These are phyloP conservation scores for Malassezia brasiliensis DNA, from an alignment of 1,284 basidiomycete species.

Conservation along the genomic window DNA sequence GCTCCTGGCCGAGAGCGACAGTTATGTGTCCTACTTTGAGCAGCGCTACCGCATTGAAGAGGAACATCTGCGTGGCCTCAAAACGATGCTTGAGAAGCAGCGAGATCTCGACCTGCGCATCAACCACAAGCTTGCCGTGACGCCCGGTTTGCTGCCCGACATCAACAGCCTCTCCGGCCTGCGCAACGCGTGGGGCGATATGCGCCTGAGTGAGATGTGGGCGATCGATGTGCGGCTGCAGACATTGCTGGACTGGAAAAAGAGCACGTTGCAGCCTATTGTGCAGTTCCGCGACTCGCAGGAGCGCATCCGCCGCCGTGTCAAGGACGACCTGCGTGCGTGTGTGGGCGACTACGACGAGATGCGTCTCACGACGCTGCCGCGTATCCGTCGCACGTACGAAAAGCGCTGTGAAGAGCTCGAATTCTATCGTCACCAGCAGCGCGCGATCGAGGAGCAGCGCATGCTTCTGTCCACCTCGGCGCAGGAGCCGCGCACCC, in stretches of 20 bases:
- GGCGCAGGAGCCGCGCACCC: not conserved
- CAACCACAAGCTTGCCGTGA: conserved; percentile 27
- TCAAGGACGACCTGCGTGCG: conserved; percentile 36
- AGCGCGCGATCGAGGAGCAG: conserved; percentile 42
- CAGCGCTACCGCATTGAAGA: conserved; percentile 39
- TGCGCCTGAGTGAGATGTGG: conserved; percentile 17
- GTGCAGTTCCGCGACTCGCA: conserved; percentile 38
- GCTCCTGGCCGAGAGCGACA: conserved; percentile 33
- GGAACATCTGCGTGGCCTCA: conserved; percentile 31
- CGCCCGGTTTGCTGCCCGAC: conserved; percentile 24
- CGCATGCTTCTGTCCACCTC: conserved; percentile 24
- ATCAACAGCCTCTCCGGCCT: conserved; percentile 20
- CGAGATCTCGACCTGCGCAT: conserved; percentile 37
- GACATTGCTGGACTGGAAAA: conserved; percentile 26
- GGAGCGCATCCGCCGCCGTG: conserved; percentile 37
- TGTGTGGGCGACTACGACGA: conserved; percentile 37
- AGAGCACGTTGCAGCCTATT: conserved; percentile 30
- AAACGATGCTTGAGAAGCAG: conserved; percentile 25
- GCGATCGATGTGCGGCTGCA: conserved; percentile 29
- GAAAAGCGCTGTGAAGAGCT: conserved; percentile 41
- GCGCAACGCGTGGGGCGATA: conserved; percentile 17
- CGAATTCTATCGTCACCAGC: conserved; percentile 26
- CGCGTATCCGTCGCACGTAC: conserved; percentile 32
- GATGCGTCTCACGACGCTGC: conserved; percentile 33
- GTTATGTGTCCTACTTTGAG: conserved; percentile 35